A percentile compares a stretch with the other conserved stretches of the same genome.
These are phyloP conservation scores for Fraxinus sp. DNA, from an alignment of 305 asterid genomes.

Conservation along the genomic window DNA sequence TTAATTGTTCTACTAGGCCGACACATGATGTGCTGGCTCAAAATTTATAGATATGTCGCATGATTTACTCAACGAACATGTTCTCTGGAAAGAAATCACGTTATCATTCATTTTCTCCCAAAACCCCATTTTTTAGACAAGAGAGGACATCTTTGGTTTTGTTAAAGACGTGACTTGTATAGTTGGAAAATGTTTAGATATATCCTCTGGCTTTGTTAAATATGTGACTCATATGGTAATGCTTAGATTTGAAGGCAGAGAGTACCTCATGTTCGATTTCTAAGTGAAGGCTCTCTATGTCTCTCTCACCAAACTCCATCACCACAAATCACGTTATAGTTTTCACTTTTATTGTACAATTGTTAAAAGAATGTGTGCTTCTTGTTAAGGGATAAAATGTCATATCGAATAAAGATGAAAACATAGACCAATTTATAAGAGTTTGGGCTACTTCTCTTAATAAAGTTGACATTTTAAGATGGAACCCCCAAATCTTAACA, in stretches of 20 bases:
- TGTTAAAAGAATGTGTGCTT: background rate
- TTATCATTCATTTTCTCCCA: background rate
- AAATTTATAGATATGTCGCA: background rate
- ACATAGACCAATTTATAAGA: too few relatives aligned
- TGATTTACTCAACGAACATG: background rate
- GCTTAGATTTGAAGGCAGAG: background rate
- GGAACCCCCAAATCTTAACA: too few relatives aligned
- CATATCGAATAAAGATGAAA: too few relatives aligned
- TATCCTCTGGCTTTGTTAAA: background rate
- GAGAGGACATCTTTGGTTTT: background rate
- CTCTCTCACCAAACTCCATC: background rate
- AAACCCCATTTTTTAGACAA: background rate
- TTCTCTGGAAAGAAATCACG: background rate
- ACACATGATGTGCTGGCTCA: background rate
- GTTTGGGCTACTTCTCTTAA: too few relatives aligned
- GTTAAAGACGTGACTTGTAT: background rate
- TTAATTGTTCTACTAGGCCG: background rate
- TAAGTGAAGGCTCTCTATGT: background rate
- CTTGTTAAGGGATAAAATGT: too few relatives aligned
- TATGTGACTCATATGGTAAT: background rate
- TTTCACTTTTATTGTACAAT: background rate
- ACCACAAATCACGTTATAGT: background rate
- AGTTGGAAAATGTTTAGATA: background rate
- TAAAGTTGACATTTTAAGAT: too few relatives aligned
- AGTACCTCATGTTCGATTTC: background rate